Percentiles rank a stretch among this genome's conserved stretches.
These are phyloP conservation scores for Termitomyces sp. DNA, from an alignment of 768 basidiomycete species.

Conservation along the genomic window DNA sequence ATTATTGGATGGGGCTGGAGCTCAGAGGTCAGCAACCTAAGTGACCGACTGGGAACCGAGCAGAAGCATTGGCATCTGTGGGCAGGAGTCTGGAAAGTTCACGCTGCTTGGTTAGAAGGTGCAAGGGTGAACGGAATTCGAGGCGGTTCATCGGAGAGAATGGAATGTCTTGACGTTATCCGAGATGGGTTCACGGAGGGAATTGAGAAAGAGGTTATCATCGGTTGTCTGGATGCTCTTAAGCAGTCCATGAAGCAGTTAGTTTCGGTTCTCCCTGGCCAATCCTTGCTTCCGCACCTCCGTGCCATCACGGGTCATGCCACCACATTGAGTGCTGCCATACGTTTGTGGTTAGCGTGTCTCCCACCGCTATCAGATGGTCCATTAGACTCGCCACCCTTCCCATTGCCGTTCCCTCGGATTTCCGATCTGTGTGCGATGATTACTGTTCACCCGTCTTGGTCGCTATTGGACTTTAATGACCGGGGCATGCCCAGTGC, in stretches of 20 bases:
- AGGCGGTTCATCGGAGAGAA: conserved; percentile 61
- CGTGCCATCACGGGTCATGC: conserved; percentile 29
- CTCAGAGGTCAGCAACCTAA: conserved; percentile 42
- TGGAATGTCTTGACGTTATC: conserved; percentile 28
- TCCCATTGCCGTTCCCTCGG: conserved; percentile 50
- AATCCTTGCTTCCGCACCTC: conserved; percentile 15
- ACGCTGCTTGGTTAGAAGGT: conserved; percentile 74
- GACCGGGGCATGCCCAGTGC: conserved; percentile 14
- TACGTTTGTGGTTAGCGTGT: conserved; percentile 65
- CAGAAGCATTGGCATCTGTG: conserved; percentile 31
- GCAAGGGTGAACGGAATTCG: conserved; percentile 62
- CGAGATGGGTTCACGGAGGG: conserved; percentile 35
- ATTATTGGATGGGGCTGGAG: conserved; percentile 76
- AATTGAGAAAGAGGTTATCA: conserved; percentile 31
- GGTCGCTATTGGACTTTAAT: conserved; percentile 29
- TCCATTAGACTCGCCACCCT: conserved; percentile 45
- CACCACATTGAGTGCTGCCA: conserved; percentile 35
- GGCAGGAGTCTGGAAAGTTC: conserved; percentile 48
- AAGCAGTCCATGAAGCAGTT: conserved; percentile 21
- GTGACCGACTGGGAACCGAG: conserved; percentile 24
- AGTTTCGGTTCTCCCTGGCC: conserved; percentile 7
- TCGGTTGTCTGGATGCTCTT: conserved; percentile 27
- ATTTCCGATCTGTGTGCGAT: conserved; percentile 48
- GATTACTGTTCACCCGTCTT: conserved; percentile 46
- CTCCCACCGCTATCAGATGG: conserved; percentile 36